Evolutionary conservation across 2,329 filamentous ascomycete genomes (phyloP), one percentile per base, ranked within the genome.

Genomic region (Talaromyces sp.): DNA sequence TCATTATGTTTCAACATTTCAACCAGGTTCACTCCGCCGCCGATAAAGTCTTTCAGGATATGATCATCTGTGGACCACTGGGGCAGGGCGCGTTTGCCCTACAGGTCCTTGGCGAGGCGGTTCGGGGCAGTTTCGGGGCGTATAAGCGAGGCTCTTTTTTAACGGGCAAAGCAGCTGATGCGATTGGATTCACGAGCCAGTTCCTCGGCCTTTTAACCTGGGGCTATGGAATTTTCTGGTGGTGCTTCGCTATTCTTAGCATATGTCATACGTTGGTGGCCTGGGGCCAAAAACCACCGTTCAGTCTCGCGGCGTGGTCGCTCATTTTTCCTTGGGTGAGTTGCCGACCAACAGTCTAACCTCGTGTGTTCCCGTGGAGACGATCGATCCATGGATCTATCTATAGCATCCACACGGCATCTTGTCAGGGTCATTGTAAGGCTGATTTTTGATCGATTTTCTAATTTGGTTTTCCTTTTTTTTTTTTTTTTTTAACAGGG

Each of bases 171-270:
- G 72, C 74, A 1, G 71, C 70, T 0, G 49, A 17, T 1, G 57
- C 66, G 0, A 59, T 77, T 6, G 69, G 62, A 0, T 65, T 63
- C 17, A 54, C 62, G 4, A 77, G 75, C 33, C 65, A 72, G 32
- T 69, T 77, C 27, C 56, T 64, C 0, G 75, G 72, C 0, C 47
- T 78, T 27, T 40, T 76, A 14, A 60, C 65, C n/a, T 76, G 72
- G 68, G 75, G 75, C 0, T 69, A 72, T 41, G 71, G 66, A 0
- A 68, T 71, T 3, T 75, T 77, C 35, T 78, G 74, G 75, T 74
- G 73, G 70, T 53, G 62, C n/a, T 72, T 77, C 52, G 71, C 73
- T 2, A 58, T 74, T 7, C 52, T 71, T 33, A 69, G 70, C 46
- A 72, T 73, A 27, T 30, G 56, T 13, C 64, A 70, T 60, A 65